Conservation (phyloP, 768 basidiomycete genomes). For the Tricholomella constricta region DNA sequence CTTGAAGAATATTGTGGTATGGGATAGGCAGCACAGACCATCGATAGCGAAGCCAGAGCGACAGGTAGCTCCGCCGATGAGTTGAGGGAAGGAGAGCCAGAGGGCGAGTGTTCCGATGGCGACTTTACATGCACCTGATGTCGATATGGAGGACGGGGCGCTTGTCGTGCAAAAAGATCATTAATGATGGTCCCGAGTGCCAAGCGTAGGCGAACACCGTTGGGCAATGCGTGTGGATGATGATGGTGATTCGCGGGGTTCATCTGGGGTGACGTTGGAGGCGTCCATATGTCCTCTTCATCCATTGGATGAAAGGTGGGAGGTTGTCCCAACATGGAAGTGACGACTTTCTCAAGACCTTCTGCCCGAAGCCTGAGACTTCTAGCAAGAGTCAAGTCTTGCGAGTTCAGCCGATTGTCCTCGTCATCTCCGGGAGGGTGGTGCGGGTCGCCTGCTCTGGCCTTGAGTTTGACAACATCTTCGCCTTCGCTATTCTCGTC, state of each 20-base stretch:
- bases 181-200: constrained; percentile 78
- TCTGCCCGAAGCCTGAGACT: constrained; percentile 72
- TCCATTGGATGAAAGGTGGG: constrained; percentile 62
- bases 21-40: constrained; percentile 18
- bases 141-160: constrained; percentile 53
- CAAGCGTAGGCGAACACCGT: constrained; percentile 78
- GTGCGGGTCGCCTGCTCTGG: constrained; percentile 47
- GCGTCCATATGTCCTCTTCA: constrained; percentile 54
- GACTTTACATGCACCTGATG: constrained; percentile 30
- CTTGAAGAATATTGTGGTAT: not conserved
- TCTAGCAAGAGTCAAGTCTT: constrained; percentile 65
- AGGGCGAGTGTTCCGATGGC: constrained; percentile 24
- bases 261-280: constrained; percentile 53
- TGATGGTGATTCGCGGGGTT: constrained; percentile 31
- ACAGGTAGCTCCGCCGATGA: constrained; percentile 19
- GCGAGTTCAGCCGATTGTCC: constrained; percentile 53
- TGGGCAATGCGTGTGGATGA: constrained; percentile 68
- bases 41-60: constrained; percentile 26
- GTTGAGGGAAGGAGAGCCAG: constrained; percentile 24
- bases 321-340: constrained; percentile 78
- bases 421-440: constrained; percentile 57
- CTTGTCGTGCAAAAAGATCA: constrained; percentile 76
- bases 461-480: constrained; percentile 49
- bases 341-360: constrained; percentile 80
- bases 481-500: constrained; percentile 69